Percentiles rank a stretch among this genome's conserved stretches.
phyloP scores from a whole-genome alignment of 352 stramenopile species.

The Pythium plurisporium region DNA sequence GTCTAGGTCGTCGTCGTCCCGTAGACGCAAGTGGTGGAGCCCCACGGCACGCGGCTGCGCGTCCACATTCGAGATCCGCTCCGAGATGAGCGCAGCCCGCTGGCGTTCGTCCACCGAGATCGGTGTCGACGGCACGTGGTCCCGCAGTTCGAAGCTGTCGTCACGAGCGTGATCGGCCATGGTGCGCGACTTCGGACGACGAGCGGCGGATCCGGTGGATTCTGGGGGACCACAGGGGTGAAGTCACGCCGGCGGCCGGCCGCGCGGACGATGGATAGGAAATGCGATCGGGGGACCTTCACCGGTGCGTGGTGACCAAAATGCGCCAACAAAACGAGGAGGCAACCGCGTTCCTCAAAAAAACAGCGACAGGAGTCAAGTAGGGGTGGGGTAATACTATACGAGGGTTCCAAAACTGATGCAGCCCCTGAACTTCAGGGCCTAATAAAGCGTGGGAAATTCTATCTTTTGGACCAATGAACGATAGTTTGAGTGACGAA shows the following conservation, averaged over 20 bases:
- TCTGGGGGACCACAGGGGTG: no score
- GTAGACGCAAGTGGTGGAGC: constrained; percentile 15
- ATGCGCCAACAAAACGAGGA: no score
- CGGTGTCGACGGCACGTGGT: constrained; percentile 19
- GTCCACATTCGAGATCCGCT: constrained; percentile 21
- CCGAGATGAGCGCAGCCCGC: constrained; percentile 23
- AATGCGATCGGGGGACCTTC: neutral
- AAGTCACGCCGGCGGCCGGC: neutral
- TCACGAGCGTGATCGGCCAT: constrained; percentile 1
- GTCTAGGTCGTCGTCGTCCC: constrained; percentile 3
- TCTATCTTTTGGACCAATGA: neutral
- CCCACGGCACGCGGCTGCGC: constrained; percentile 17
- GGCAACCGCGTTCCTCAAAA: neutral
- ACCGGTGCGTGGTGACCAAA: no score
- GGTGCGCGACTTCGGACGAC: neutral
- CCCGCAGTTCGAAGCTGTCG: constrained; percentile 15
- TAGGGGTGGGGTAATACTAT: neutral
- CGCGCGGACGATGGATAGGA: neutral
- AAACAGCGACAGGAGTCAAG: neutral
- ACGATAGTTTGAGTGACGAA: neutral
- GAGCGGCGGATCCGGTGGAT: neutral
- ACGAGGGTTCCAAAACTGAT: neutral
- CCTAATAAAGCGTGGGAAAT: no score
- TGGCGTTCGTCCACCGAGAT: constrained; percentile 22
- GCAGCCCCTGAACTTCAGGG: no score